Evolutionary conservation across 1,284 basidiomycete species (phyloP).

Genomic region (Retiboletus fuscus): DNA sequence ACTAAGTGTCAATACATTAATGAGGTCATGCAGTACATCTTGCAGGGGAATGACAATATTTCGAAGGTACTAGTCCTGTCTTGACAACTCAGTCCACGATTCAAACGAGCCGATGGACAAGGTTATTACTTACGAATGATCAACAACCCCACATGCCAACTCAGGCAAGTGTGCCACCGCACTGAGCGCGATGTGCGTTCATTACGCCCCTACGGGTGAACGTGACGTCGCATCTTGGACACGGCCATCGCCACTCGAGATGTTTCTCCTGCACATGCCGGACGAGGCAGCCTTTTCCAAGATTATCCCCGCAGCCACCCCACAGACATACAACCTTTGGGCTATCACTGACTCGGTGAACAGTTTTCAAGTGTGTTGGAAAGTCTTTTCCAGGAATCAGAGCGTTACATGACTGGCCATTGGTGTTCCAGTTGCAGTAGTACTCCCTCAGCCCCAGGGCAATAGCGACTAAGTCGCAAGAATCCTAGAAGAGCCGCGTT

Average conservation of each 20-base stretch:
- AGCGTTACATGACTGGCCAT: slow-evolving; percentile 30
- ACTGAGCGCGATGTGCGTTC: slow-evolving; percentile 28
- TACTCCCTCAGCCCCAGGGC: slow-evolving; percentile 11
- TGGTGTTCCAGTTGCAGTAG: slow-evolving; percentile 24
- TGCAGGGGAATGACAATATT: background rate
- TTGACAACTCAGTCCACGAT: slow-evolving; percentile 15
- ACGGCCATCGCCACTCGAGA: slow-evolving; percentile 40
- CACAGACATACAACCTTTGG: slow-evolving; percentile 32
- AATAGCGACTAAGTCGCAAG: slow-evolving; percentile 29
- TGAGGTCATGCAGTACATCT: slow-evolving; percentile 17
- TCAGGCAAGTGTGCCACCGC: slow-evolving; percentile 17
- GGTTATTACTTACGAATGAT: slow-evolving; percentile 19
- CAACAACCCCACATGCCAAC: background rate
- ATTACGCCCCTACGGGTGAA: slow-evolving; percentile 42
- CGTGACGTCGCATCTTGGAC: slow-evolving; percentile 27
- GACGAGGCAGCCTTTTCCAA: slow-evolving; percentile 33
- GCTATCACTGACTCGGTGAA: slow-evolving; percentile 20
- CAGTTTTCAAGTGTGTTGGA: slow-evolving; percentile 34
- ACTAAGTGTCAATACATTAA: slow-evolving; percentile 8
- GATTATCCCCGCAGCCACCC: slow-evolving; percentile 28
- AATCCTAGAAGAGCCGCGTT: slow-evolving; percentile 24
- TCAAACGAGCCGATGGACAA: background rate
- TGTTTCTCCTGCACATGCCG: slow-evolving; percentile 43
- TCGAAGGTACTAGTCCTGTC: background rate
- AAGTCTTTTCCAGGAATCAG: slow-evolving; percentile 31